phyloP scores from a whole-genome alignment of 2,329 filamentous ascomycete species.

The Colletotrichum eleusines region DNA sequence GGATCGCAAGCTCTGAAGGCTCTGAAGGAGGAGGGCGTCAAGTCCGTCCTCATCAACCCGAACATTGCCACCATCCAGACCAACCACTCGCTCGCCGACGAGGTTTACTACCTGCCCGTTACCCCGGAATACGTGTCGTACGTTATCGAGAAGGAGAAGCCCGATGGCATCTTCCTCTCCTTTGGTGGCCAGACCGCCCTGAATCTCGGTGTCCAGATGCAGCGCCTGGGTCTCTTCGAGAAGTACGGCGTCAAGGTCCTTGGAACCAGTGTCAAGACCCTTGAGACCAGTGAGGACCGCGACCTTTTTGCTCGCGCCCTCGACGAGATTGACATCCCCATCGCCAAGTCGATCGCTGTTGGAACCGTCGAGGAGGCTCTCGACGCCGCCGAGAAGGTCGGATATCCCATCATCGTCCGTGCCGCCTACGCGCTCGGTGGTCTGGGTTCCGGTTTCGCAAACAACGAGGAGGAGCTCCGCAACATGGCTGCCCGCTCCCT shows the following conservation, averaged over 20 bases:
- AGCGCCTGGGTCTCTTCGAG: slow-evolving; percentile 94
- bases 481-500: slow-evolving; percentile 94
- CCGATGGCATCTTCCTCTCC: slow-evolving; percentile 96
- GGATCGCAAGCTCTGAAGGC: slow-evolving; percentile 97
- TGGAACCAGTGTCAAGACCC: slow-evolving; percentile 92
- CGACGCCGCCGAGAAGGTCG: slow-evolving; percentile 85
- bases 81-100: slow-evolving; percentile 93
- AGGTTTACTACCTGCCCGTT: slow-evolving; percentile 98
- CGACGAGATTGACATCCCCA: slow-evolving; percentile 97
- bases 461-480: slow-evolving; percentile 92
- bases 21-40: slow-evolving; percentile 92
- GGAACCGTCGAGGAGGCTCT: slow-evolving; percentile 92
- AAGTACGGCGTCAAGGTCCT: slow-evolving; percentile 96
- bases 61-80: slow-evolving; percentile 99
- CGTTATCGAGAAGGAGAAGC: slow-evolving; percentile 95
- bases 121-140: slow-evolving; percentile 98
- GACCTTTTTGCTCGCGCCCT: slow-evolving; percentile 96
- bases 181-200: slow-evolving; percentile 98
- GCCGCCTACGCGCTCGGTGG: slow-evolving; percentile 97
- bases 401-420: slow-evolving; percentile 98
- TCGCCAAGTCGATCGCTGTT: slow-evolving; percentile 95
- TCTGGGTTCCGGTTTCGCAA: slow-evolving; percentile 95
- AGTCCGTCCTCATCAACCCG: slow-evolving; percentile 94
- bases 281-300: slow-evolving; percentile 95
- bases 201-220: slow-evolving; percentile 97